Evolutionary conservation across 495 filamentous ascomycete species (phyloP), one percentile per base, ranked within the genome.

Genomic region (Trypethelium eluteriae): DNA sequence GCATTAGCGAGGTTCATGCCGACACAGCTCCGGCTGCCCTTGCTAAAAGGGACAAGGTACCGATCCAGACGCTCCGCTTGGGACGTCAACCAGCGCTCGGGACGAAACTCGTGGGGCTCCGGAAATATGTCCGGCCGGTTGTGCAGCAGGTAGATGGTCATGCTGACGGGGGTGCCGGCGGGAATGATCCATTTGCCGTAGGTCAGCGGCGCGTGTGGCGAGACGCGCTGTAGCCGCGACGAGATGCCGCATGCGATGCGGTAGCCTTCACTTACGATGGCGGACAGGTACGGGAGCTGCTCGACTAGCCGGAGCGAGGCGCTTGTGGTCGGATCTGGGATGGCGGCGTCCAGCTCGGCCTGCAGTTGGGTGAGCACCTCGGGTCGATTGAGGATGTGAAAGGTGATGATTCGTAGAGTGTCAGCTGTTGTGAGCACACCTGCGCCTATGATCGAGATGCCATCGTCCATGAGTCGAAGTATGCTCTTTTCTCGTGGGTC

Each of bases 41-140:
- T 80, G 25, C 74, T 77, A 64, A 85, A 85, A 0, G 79, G 66
- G 2, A 82, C 72, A 62, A 84, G 62, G 59, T 82, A 81, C 57
- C 75, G 78, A 18, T 81, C 77, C 39, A 83, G 72, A 14, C 71
- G 67, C 38, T 76, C 71, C 2, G 76, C 73, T 32, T 73, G 11
- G 70, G 69, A 59, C 2, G 67, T 34, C 25, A 70, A 14, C 50
- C 64, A 68, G 5, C 66, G 62, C 49, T 68, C 66, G 11, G 66
- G 62, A 0, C 44, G 25, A 46, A 65, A 70, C 34, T 62, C 66
- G 11, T 62, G 16, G 11, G 49, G 46, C 4, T 65, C 7, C 12
- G 38, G 41, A 44, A 41, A 68, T 11, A 56, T 62, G 14, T 53
- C 49, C 39, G 11, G 6, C 11, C 36, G 32, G 47, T 61, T 16